These are phyloP conservation scores for Amaranthus palmeri DNA, from an alignment of 148 eudicot genomes.

Conservation along the genomic window DNA sequence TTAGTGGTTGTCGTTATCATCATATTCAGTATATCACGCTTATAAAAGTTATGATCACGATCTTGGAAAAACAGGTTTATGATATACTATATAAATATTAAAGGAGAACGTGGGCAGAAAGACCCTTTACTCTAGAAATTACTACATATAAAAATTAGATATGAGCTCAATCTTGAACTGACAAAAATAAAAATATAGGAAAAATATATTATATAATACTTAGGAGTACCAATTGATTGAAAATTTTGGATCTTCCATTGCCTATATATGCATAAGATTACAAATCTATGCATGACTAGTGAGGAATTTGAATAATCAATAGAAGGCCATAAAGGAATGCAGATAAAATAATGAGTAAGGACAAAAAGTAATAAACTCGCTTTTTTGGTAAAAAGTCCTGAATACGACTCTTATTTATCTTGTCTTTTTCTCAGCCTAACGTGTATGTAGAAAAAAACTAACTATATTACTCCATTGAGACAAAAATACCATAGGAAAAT, in stretches of 20 bases:
- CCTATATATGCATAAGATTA: no score
- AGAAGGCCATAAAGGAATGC: background rate
- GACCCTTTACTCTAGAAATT: background rate
- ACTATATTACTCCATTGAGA: background rate
- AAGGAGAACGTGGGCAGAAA: background rate
- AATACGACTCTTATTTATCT: background rate
- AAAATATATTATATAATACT: no score
- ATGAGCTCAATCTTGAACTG: no score
- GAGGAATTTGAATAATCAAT: constrained; percentile 5
- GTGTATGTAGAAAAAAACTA: background rate
- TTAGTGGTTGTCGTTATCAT: no score
- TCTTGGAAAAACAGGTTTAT: background rate
- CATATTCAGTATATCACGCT: no score
- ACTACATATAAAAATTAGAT: no score
- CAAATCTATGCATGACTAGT: no score
- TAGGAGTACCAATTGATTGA: no score
- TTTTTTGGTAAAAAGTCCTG: constrained; percentile 1
- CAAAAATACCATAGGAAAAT: background rate
- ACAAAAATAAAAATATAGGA: no score
- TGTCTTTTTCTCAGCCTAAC: no score
- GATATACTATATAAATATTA: background rate
- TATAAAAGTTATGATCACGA: background rate
- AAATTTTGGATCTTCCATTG: no score
- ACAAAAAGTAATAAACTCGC: no score
- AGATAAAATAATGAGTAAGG: background rate